A percentile compares a stretch with the other conserved stretches of the same genome.
phyloP scores from a whole-genome alignment of 148 eudicot species.

The Persicaria maculosa region DNA sequence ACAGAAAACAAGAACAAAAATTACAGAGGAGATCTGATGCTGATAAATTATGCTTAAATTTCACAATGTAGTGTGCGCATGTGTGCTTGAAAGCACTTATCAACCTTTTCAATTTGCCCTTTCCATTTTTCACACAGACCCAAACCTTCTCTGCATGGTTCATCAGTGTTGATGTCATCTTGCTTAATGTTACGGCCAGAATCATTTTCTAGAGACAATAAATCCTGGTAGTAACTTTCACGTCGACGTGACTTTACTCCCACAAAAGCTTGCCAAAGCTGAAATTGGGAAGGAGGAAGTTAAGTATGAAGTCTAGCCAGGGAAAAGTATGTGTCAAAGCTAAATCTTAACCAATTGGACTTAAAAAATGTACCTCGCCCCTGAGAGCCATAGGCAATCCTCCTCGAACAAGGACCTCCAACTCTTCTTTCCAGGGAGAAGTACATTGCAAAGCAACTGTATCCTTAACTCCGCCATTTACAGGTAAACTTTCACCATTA shows the following conservation, averaged over 20 bases:
- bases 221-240: conserved; percentile 70
- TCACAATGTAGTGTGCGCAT: conserved; percentile 47
- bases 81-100: conserved; percentile 25
- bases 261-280: conserved; percentile 99
- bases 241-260: conserved; percentile 74
- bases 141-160: conserved; percentile 22
- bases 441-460: conserved; percentile 26
- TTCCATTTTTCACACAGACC: conserved; percentile 75
- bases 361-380: conserved; percentile 61
- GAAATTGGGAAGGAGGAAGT: conserved; percentile 19
- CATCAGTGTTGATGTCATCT: conserved; percentile 29
- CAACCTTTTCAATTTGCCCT: conserved; percentile 96
- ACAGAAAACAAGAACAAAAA: conserved; percentile 16
- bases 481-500: conserved; percentile 27
- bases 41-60: conserved; percentile 41
- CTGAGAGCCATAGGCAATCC: conserved; percentile 97
- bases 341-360: neutral
- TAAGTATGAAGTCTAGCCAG: neutral
- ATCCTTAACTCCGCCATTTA: conserved; percentile 21
- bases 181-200: conserved; percentile 23
- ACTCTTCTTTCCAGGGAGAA: conserved; percentile 75
- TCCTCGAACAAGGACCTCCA: conserved; percentile 91
- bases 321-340: neutral
- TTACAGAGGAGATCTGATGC: conserved; percentile 26
- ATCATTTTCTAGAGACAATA: conserved; percentile 45